Evolutionary conservation across 345 rosid species (phyloP).

Genomic region (Rhodomyrtus tomentosa): DNA sequence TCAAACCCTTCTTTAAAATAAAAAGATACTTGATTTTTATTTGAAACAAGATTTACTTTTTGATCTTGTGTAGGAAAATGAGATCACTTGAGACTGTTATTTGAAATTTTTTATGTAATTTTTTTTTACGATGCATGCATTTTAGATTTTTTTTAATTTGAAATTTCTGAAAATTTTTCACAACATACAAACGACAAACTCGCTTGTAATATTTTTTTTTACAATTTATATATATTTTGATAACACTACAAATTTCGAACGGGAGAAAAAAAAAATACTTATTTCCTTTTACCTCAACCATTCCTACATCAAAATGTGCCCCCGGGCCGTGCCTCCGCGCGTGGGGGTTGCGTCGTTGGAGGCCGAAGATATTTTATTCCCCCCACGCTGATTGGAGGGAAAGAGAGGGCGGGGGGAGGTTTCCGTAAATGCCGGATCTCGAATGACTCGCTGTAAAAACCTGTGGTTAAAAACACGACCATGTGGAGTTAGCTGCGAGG

Average conservation of each 20-base stretch:
- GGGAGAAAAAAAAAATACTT: not conserved
- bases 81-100: no score
- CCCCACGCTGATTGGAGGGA: not conserved
- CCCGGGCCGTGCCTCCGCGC: not conserved
- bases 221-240: not conserved
- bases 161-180: not conserved
- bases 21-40: no score
- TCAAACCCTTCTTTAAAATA: no score
- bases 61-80: no score
- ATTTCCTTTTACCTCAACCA: not conserved
- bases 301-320: not conserved
- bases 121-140: rapidly evolving
- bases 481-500: slow-evolving; percentile 16
- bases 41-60: no score
- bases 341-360: not conserved
- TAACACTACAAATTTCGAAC: not conserved
- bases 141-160: not conserved
- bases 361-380: not conserved
- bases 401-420: not conserved
- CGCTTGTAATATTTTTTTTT: no score
- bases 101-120: no score
- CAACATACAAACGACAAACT: no score
- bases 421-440: slow-evolving; percentile 24
- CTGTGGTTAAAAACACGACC: slow-evolving; percentile 16
- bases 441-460: not conserved